Evolutionary conservation across 352 stramenopile genomes (phyloP).

Genomic region (Phytophthora multivora): DNA sequence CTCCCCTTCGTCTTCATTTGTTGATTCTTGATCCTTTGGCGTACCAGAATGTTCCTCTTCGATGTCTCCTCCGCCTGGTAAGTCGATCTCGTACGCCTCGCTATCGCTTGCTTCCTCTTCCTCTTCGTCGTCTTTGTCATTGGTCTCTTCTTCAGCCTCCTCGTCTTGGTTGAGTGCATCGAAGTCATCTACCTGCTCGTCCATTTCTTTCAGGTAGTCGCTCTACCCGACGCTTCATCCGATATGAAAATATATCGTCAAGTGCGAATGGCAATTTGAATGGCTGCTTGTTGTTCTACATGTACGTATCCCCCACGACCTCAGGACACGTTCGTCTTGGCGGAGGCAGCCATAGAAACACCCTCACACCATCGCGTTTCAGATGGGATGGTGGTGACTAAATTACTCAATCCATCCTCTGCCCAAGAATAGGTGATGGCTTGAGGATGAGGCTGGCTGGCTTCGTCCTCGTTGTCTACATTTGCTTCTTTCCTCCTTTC

Average conservation of each 20-base stretch:
- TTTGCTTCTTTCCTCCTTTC: neutral
- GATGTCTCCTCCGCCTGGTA: neutral
- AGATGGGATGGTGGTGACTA: slow-evolving; percentile 13
- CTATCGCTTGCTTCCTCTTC: slow-evolving; percentile 11
- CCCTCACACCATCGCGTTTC: slow-evolving; percentile 15
- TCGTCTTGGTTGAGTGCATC: slow-evolving; percentile 7
- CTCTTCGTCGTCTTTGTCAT: neutral
- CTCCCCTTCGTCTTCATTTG: neutral
- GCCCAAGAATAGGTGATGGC: neutral
- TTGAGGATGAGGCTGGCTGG: slow-evolving; percentile 8
- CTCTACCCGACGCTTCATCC: no score
- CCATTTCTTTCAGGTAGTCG: slow-evolving; percentile 4
- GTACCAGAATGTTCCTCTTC: neutral
- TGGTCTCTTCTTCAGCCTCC: neutral
- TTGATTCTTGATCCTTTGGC: neutral
- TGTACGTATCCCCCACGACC: no score
- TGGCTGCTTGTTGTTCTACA: no score
- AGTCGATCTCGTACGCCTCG: slow-evolving; percentile 23
- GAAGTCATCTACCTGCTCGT: neutral
- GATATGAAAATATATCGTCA: no score
- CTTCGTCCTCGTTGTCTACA: slow-evolving; percentile 7
- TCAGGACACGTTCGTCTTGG: neutral
- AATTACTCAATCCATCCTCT: neutral
- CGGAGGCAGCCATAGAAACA: neutral
- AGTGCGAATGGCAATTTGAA: no score